These are phyloP conservation scores for Penicillium decumbens DNA, from an alignment of 2,329 filamentous ascomycete species.

Conservation along the genomic window DNA sequence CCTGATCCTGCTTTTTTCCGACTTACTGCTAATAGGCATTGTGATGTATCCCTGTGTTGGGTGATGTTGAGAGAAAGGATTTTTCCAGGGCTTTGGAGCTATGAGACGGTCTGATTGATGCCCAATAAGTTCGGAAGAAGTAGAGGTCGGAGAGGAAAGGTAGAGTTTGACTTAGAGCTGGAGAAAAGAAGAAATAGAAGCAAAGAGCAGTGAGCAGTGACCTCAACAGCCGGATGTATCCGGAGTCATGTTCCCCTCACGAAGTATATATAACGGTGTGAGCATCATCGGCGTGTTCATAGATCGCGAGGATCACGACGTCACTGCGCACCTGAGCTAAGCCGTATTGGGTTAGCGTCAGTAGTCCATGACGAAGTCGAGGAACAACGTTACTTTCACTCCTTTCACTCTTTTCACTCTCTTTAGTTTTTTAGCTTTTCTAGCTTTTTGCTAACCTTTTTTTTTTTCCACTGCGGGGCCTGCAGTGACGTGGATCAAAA, in stretches of 20 bases:
- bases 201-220: background rate
- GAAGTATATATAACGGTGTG: conserved; percentile 27
- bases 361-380: conserved; percentile 31
- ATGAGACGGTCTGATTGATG: conserved; percentile 5
- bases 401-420: background rate
- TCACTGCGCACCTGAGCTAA: conserved; percentile 28
- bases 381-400: conserved; percentile 25
- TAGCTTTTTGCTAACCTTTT: too few relatives aligned
- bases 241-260: conserved; percentile 7
- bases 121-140: conserved; percentile 5
- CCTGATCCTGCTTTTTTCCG: background rate
- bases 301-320: conserved; percentile 30
- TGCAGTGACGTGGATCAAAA: conserved; percentile 22
- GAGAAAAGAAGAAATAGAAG: conserved; percentile 1
- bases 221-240: conserved; percentile 18
- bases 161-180: conserved; percentile 1
- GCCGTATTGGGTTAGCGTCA: conserved; percentile 14
- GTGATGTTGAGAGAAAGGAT: background rate
- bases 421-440: background rate
- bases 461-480: background rate
- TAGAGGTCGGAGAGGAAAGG: background rate
- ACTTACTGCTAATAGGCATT: conserved; percentile 35
- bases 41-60: conserved; percentile 1
- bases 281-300: conserved; percentile 11
- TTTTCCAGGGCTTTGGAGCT: background rate